These are phyloP conservation scores for Volvariella surrecta DNA, from an alignment of 1,284 basidiomycete species.

Conservation along the genomic window DNA sequence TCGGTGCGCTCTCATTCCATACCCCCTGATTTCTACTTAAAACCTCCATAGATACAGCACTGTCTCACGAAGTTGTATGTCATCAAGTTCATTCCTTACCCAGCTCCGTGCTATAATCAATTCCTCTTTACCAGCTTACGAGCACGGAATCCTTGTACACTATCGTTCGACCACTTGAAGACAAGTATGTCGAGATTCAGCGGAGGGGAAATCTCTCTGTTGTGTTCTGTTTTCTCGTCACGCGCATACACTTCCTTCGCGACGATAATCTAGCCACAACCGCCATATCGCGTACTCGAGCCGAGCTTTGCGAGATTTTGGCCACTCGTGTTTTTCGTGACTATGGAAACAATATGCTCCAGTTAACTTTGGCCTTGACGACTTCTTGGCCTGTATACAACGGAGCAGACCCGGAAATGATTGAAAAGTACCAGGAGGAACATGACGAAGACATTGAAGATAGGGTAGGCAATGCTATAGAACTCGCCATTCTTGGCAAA, in stretches of 20 bases:
- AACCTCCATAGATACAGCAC: conserved; percentile 54
- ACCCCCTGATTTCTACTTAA: conserved; percentile 1
- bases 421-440: conserved; percentile 60
- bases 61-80: conserved; percentile 64
- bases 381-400: conserved; percentile 85
- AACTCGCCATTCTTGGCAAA: conserved; percentile 82
- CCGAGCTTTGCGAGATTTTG: conserved; percentile 82
- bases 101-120: conserved; percentile 1
- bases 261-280: conserved; percentile 60
- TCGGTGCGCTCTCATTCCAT: conserved; percentile 32
- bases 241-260: conserved; percentile 79
- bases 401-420: conserved; percentile 62
- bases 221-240: conserved; percentile 86
- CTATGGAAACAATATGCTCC: conserved; percentile 68
- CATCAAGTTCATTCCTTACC: neutral
- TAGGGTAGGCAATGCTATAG: conserved; percentile 81
- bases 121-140: conserved; percentile 41
- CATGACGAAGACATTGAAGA: conserved; percentile 71
- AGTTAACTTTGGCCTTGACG: conserved; percentile 73
- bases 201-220: conserved; percentile 60
- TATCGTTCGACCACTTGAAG: conserved; percentile 65
- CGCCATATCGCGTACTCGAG: conserved; percentile 68
- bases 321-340: conserved; percentile 77
- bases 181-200: conserved; percentile 65
- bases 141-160: conserved; percentile 85